A percentile compares a stretch with the other conserved stretches of the same genome.
phyloP scores from a whole-genome alignment of 164 flowering plant genomes.

The Malania oleifera region DNA sequence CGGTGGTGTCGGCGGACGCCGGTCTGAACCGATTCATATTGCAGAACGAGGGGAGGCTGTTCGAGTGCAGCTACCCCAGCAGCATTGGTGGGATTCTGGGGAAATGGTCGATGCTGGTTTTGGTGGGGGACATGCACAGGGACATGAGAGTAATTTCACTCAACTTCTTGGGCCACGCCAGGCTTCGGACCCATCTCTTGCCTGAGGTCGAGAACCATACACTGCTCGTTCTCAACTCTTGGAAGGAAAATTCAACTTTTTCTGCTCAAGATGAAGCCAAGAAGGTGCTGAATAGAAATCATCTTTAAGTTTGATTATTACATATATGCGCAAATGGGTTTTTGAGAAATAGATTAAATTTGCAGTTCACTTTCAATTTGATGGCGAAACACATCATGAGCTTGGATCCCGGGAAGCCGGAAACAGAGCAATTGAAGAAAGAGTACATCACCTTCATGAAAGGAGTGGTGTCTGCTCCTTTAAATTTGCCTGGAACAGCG shows the following conservation, averaged over 20 bases:
- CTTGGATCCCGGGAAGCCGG: conserved; percentile 70
- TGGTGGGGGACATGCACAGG: conserved; percentile 90
- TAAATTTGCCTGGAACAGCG: conserved; percentile 84
- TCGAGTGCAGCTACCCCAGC: conserved; percentile 89
- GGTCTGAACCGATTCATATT: conserved; percentile 68
- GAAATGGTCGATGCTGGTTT: conserved; percentile 88
- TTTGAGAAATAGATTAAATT: neutral
- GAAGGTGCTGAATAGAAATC: too few species aligned
- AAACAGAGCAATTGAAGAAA: conserved; percentile 74
- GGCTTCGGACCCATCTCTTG: conserved; percentile 59
- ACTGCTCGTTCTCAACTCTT: conserved; percentile 55
- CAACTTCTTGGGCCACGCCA: conserved; percentile 68
- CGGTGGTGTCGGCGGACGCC: conserved; percentile 84
- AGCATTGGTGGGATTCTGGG: conserved; percentile 90
- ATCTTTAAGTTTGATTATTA: too few species aligned
- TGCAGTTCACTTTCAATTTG: conserved; percentile 88
- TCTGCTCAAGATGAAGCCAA: conserved; percentile 95
- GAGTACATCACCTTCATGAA: conserved; percentile 96
- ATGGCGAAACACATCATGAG: conserved; percentile 97
- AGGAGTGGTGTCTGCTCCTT: conserved; percentile 87
- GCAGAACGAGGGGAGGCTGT: conserved; percentile 79
- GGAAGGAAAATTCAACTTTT: conserved; percentile 49
- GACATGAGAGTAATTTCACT: conserved; percentile 82
- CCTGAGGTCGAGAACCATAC: conserved; percentile 68
- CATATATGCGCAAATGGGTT: neutral